Evolutionary conservation across 73 alveolate species (phyloP), one percentile per base, ranked within the genome.

Genomic region (Paramecium biaurelia): DNA sequence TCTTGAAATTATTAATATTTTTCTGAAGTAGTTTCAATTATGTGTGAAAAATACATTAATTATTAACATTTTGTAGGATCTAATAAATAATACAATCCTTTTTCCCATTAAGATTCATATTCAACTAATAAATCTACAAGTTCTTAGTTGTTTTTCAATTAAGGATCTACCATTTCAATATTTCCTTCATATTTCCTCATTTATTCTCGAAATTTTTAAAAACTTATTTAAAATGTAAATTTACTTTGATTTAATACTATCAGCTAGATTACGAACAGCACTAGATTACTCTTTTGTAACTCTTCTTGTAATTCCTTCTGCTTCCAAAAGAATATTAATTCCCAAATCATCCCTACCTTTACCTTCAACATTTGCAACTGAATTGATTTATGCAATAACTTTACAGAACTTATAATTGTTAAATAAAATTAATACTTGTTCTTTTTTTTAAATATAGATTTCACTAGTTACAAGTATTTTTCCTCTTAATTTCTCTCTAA

Each of bases 101-200:
- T 90, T 92, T 97, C 97, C 98, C 99, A 98, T 18, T 95, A 93
- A 38, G 95, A 90, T 92, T 98, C 99, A 85, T 93, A 98, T 43
- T 97, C 95, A 11, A 76, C 85, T 67, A 98, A 87, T 57, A 94
- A 94, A 76, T 96, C 98, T 12, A 97, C 99, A 43, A 98, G 92
- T 82, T 98, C 99, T 67, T 94, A 93, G 85, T 98, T 98, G 86
- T 98, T 98, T 85, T 95, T 95, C 41, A 98, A 95, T 70, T 95
- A 95, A 1, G 99, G 99, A 79, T 98, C 99, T n/a, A 98, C 99
- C 30, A 96, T 95, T 93, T 98, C 99, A 76, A 98, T 98, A 82
- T 97, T 96, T 56, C 92, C 95, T 58, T 96, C 97, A 92, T 97
- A 98, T 92, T 96, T 96, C 63, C 98, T 90, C 67, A 98, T 95